Base-by-base conservation (phyloP, 2,329 filamentous ascomycete species). In the Plectosphaerella cucumerina region DNA sequence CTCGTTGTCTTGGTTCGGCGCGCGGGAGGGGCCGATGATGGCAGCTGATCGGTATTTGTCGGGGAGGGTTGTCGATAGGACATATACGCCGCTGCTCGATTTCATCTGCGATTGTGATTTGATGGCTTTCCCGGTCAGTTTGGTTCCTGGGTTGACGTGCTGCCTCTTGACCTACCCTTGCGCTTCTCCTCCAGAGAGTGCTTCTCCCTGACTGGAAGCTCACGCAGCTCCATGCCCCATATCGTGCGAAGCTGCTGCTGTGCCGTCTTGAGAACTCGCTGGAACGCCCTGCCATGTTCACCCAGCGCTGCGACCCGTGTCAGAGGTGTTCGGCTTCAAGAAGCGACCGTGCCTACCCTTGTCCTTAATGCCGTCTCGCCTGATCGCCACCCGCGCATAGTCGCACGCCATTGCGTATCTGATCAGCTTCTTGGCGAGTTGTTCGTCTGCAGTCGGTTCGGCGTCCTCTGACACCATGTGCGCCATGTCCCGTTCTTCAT, bases 221-320 rank as follows among this genome's bases (percentile, higher is more conserved):
- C 92, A 4, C 83, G 77, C 77, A 99, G 81, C 65, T 92, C 81
- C 91, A 97, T 96, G n/a, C 94, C 94, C 69, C 96, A 97, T 1
- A 85, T 78, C 2, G 72, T 71, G 45, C 78, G 75, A 35, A 99
- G 73, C 58, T 88, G 81, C 33, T 74, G 69, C 66, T 99, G 93
- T 41, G 93, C 90, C 39, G 80, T 74, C 1, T 81, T 80, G 62
- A 96, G 97, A 4, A 97, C 83, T 12, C 71, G 67, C 64, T 84
- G 91, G 66, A 97, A 97, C 34, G 84, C 74, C 31, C 86, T 77
- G 6, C 82, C 73, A 9, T 85, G 80, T 44, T 84, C 78, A 17
- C 87, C 89, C 10, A 96, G 81, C 1, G 96, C 89, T 84, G 47
- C 15, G 2, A 22, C 3, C 2, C n/a, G 12, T 6, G 26, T 50